Evolutionary conservation across 371 early-diverging fungal species (phyloP).

Genomic region (Phascolomyces articulosus): DNA sequence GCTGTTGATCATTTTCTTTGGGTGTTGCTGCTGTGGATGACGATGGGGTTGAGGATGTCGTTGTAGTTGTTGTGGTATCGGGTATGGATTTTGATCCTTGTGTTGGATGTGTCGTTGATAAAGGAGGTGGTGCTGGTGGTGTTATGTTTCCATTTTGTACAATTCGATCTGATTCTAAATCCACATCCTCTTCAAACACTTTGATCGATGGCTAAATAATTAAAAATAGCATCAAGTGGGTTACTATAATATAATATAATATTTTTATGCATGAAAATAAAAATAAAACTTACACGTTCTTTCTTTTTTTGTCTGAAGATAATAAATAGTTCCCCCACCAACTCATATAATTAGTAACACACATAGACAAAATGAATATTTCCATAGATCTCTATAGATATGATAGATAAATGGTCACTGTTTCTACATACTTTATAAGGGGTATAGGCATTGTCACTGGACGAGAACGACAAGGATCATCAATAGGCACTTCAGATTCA

Average conservation of each 20-base stretch:
- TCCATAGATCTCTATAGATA: no score
- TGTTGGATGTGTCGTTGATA: neutral
- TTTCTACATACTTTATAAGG: slow-evolving; percentile 8
- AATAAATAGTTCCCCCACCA: neutral
- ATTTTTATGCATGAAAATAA: no score
- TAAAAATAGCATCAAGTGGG: neutral
- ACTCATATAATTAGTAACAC: no score
- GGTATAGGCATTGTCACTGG: slow-evolving; percentile 33
- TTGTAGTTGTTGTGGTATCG: neutral
- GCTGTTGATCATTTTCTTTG: neutral
- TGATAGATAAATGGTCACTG: no score
- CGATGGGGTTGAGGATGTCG: neutral
- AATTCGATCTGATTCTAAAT: slow-evolving; percentile 54
- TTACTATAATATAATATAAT: no score
- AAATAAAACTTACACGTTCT: slow-evolving; percentile 30
- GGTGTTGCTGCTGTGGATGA: neutral
- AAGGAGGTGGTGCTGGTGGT: slow-evolving; percentile 13
- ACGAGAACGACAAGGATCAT: slow-evolving; percentile 56
- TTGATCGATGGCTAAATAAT: slow-evolving; percentile 65
- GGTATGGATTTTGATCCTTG: slow-evolving; percentile 22
- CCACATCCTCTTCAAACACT: slow-evolving; percentile 73
- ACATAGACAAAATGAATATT: no score
- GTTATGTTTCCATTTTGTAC: neutral
- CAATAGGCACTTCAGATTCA: slow-evolving; percentile 64
- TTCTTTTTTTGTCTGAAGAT: slow-evolving; percentile 22